phyloP scores from a whole-genome alignment of 345 rosid species.

The Salix suchowensis region DNA sequence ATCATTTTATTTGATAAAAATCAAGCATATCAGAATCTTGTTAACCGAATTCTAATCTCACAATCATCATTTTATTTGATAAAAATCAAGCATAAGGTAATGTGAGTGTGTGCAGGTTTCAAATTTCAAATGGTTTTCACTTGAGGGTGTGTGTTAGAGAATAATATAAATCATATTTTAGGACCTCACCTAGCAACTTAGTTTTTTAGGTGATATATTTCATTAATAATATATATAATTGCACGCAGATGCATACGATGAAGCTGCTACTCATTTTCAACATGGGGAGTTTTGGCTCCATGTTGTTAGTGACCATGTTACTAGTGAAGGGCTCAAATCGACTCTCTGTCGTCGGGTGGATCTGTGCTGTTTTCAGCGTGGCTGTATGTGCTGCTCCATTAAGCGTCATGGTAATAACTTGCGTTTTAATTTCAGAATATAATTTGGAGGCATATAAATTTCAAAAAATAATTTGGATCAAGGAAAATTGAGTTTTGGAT shows the following conservation, averaged over 20 bases:
- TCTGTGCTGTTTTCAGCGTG: conserved; percentile 19
- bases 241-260: conserved; percentile 10
- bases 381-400: conserved; percentile 20
- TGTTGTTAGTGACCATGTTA: conserved; percentile 1
- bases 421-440: not conserved
- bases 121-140: too few relatives aligned
- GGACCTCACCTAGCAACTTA: too few relatives aligned
- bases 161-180: too few relatives aligned
- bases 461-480: not conserved
- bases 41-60: too few relatives aligned
- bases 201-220: too few relatives aligned
- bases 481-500: not conserved
- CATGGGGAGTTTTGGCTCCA: not conserved
- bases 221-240: not conserved
- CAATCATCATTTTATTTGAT: too few relatives aligned
- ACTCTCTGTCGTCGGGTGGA: conserved; percentile 10
- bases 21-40: too few relatives aligned
- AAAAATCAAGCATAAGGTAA: too few relatives aligned
- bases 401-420: conserved; percentile 8
- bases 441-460: not conserved
- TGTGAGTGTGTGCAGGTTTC: too few relatives aligned
- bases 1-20: too few relatives aligned
- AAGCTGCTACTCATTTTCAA: conserved; percentile 9
- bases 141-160: too few relatives aligned
- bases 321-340: not conserved